A percentile compares a stretch with the other conserved stretches of the same genome.
Conservation (phyloP, 768 basidiomycete species). For the Collybiopsis confluens region DNA sequence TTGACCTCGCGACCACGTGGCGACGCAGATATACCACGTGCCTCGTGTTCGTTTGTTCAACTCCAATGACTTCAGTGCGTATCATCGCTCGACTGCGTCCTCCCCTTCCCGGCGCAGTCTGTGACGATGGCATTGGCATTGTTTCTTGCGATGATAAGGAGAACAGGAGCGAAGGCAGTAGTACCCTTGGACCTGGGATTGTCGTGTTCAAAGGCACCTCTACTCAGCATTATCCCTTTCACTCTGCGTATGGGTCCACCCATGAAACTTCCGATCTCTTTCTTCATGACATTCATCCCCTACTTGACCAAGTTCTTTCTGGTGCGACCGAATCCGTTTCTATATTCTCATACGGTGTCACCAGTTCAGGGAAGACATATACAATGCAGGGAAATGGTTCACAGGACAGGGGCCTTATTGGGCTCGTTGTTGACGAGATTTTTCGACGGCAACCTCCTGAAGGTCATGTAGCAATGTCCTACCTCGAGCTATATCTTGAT, state of each 20-base stretch:
- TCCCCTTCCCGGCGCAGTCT: constrained; percentile 1
- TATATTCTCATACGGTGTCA: constrained; percentile 88
- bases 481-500: constrained; percentile 91
- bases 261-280: neutral
- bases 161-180: neutral
- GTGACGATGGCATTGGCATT: neutral
- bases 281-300: neutral
- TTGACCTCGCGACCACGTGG: too few relatives aligned
- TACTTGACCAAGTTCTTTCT: neutral
- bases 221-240: constrained; percentile 2
- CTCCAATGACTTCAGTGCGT: neutral
- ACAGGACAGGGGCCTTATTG: constrained; percentile 76
- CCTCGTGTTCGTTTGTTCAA: neutral
- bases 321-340: constrained; percentile 50
- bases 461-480: constrained; percentile 33
- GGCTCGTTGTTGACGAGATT: constrained; percentile 58
- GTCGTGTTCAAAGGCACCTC: neutral
- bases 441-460: neutral
- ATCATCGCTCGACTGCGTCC: neutral
- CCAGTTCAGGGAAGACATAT: constrained; percentile 87
- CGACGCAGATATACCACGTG: too few relatives aligned
- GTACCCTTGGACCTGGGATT: neutral
- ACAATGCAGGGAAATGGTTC: constrained; percentile 81
- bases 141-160: neutral
- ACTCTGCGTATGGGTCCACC: neutral